Evolutionary conservation across 1,284 basidiomycete species (phyloP).

Genomic region (Stygiomarasmius scandens): DNA sequence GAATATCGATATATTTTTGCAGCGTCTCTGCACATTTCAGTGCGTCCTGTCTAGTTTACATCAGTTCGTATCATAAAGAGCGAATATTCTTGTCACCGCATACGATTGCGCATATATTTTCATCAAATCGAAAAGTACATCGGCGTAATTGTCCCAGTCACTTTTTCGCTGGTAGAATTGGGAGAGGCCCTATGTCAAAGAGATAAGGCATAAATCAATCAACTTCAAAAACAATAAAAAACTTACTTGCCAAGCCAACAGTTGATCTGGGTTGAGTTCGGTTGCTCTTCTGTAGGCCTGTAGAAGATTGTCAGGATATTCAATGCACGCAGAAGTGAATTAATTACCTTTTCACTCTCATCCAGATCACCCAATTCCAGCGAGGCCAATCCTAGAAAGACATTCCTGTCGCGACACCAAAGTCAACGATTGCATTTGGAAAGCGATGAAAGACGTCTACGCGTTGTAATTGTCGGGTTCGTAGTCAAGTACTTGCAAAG

Average conservation of each 20-base stretch:
- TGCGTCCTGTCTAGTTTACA: conserved; percentile 64
- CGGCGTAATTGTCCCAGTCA: conserved; percentile 64
- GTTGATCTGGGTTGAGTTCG: conserved; percentile 61
- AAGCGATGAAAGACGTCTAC: conserved; percentile 44
- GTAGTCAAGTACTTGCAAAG: conserved; percentile 66
- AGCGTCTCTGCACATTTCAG: conserved; percentile 79
- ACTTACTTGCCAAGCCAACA: conserved; percentile 76
- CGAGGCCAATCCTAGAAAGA: conserved; percentile 80
- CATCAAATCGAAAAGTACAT: conserved; percentile 54
- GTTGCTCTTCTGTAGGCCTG: conserved; percentile 81
- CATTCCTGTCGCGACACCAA: conserved; percentile 53
- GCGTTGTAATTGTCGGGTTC: conserved; percentile 82
- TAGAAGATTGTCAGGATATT: conserved; percentile 10
- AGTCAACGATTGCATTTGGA: not conserved
- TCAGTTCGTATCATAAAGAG: not conserved
- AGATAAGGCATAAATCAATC: not conserved
- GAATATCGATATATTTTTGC: conserved; percentile 75
- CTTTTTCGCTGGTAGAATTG: conserved; percentile 71
- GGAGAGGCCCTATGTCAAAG: conserved; percentile 58
- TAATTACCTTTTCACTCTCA: conserved; percentile 81
- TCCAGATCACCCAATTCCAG: conserved; percentile 72
- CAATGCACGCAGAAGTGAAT: not conserved
- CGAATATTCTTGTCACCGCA: conserved; percentile 21
- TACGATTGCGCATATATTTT: conserved; percentile 62
- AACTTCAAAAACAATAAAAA: conserved; percentile 18